A percentile compares a stretch with the other conserved stretches of the same genome.
phyloP scores from a whole-genome alignment of 345 rosid genomes.

The Crucihimalaya himalaica region DNA sequence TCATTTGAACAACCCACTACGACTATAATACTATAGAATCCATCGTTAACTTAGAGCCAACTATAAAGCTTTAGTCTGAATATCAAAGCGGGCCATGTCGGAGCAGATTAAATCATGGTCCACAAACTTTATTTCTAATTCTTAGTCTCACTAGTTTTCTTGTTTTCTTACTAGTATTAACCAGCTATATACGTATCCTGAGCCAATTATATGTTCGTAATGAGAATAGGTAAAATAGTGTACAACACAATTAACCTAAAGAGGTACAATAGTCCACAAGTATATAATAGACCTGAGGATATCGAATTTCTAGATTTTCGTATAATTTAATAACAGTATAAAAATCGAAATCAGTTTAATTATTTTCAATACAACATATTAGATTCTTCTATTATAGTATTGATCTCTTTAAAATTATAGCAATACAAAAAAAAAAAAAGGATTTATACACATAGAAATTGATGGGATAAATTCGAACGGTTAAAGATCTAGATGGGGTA shows the following conservation, averaged over 20 bases:
- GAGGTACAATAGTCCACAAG: background rate
- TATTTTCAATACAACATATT: background rate
- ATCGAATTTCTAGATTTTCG: background rate
- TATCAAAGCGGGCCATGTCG: conserved; percentile 28
- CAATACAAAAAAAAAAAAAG: too few species aligned
- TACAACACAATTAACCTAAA: background rate
- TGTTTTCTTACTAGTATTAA: background rate
- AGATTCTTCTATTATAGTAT: too few species aligned
- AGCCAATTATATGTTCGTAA: background rate
- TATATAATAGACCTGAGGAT: background rate
- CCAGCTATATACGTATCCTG: background rate
- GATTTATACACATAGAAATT: background rate
- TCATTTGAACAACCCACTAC: conserved; percentile 31
- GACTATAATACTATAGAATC: background rate
- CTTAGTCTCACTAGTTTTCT: background rate
- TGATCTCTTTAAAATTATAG: background rate
- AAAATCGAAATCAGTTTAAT: background rate
- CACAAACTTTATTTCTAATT: conserved; percentile 17
- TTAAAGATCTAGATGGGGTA: background rate
- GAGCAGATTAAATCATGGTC: conserved; percentile 17
- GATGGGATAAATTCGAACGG: background rate
- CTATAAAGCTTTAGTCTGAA: background rate
- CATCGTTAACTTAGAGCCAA: conserved; percentile 17
- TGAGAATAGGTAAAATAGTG: background rate
- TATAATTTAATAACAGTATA: background rate